phyloP scores from a whole-genome alignment of 805 yeast species.

The Lachancea waltii region DNA sequence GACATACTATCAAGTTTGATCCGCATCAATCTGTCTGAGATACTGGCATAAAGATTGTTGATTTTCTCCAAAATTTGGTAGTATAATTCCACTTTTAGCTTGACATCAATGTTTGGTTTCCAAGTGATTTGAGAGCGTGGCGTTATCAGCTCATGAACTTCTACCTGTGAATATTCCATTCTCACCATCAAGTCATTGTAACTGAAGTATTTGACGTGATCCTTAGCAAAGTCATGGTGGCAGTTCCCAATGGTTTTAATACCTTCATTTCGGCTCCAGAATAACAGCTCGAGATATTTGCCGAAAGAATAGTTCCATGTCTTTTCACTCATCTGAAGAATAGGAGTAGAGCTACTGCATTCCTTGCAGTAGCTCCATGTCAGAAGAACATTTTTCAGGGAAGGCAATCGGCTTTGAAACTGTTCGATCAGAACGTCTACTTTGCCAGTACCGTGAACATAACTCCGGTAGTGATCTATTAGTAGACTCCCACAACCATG shows the following conservation, averaged over 20 bases:
- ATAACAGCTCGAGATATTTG: slow-evolving; percentile 78
- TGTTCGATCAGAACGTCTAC: slow-evolving; percentile 70
- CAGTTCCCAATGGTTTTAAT: slow-evolving; percentile 61
- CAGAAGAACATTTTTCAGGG: slow-evolving; percentile 59
- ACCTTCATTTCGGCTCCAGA: slow-evolving; percentile 58
- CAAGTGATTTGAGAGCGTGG: slow-evolving; percentile 69
- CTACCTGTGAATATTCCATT: slow-evolving; percentile 70
- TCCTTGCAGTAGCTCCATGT: slow-evolving; percentile 89
- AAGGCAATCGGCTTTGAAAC: slow-evolving; percentile 49
- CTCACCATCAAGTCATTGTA: slow-evolving; percentile 70
- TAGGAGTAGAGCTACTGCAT: slow-evolving; percentile 71
- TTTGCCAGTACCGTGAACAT: slow-evolving; percentile 83
- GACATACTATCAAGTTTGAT: slow-evolving; percentile 73
- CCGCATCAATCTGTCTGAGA: slow-evolving; percentile 59
- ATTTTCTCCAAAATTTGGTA: slow-evolving; percentile 48
- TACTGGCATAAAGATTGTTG: slow-evolving; percentile 61
- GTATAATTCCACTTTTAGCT: slow-evolving; percentile 58
- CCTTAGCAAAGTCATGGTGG: slow-evolving; percentile 71
- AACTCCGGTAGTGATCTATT: slow-evolving; percentile 73
- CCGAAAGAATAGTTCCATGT: slow-evolving; percentile 92
- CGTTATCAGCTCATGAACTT: slow-evolving; percentile 67
- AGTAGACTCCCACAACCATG: slow-evolving; percentile 74
- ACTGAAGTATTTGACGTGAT: slow-evolving; percentile 80
- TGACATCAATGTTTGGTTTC: slow-evolving; percentile 64
- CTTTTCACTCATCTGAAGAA: slow-evolving; percentile 72